These are phyloP conservation scores for Aspergillus arachidicola DNA, from an alignment of 2,329 filamentous ascomycete species.

Conservation along the genomic window DNA sequence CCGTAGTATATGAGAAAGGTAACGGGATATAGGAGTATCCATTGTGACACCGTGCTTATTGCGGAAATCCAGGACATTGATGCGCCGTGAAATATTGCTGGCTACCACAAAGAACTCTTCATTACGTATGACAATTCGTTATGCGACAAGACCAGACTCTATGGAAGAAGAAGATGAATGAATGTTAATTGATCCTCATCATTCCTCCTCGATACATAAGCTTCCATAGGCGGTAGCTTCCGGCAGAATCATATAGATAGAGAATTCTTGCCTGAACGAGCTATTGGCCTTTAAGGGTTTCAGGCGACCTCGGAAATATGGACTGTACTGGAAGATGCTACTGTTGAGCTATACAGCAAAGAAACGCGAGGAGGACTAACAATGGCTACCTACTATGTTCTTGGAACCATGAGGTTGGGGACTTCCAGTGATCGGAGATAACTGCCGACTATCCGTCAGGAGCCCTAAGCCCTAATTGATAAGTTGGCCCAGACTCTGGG, in stretches of 20 bases:
- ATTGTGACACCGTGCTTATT: conserved; percentile 9
- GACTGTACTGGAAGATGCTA: not conserved
- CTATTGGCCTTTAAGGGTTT: not conserved
- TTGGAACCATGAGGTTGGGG: not conserved
- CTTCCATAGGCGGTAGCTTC: not conserved
- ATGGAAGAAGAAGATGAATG: not conserved
- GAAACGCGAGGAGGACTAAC: not conserved
- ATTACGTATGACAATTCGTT: not conserved
- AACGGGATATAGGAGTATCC: conserved; percentile 14
- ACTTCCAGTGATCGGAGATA: conserved; percentile 5
- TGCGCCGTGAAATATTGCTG: not conserved
- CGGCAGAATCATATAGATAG: not conserved
- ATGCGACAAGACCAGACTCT: not conserved
- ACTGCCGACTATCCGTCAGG: not conserved
- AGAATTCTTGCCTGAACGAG: not conserved
- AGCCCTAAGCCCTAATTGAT: conserved; percentile 28
- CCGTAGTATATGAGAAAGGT: conserved; percentile 22
- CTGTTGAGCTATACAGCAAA: not conserved
- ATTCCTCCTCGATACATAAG: not conserved
- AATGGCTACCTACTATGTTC: not conserved
- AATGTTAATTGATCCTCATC: not conserved
- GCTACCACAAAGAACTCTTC: not conserved
- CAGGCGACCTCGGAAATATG: not conserved
- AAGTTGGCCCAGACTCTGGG: conserved; percentile 16
- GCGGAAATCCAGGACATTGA: conserved; percentile 18